Evolutionary conservation across 805 yeast species (phyloP).

Genomic region (Metschnikowia arizonensis): DNA sequence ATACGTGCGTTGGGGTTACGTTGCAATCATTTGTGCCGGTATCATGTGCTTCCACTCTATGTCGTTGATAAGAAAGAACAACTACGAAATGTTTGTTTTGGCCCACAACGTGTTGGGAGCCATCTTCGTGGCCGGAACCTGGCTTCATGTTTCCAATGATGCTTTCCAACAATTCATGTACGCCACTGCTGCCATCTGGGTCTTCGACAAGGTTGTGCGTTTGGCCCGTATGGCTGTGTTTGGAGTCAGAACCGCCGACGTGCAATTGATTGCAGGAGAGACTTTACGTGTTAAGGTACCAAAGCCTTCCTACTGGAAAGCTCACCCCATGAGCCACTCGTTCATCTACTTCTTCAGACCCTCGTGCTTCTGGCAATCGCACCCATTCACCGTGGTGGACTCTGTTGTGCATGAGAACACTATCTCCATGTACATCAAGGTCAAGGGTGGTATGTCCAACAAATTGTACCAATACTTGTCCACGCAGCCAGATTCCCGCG

Average conservation of each 20-base stretch:
- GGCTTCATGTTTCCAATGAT: slow-evolving; percentile 55
- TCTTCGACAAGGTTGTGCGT: slow-evolving; percentile 37
- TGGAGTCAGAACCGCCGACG: slow-evolving; percentile 38
- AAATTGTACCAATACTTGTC: slow-evolving; percentile 30
- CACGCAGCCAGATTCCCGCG: slow-evolving; percentile 28
- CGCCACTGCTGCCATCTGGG: slow-evolving; percentile 39
- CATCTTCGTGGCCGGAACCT: slow-evolving; percentile 50
- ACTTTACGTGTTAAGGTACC: slow-evolving; percentile 45
- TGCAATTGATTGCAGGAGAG: slow-evolving; percentile 40
- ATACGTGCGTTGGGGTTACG: slow-evolving; percentile 34
- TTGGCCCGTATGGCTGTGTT: slow-evolving; percentile 28
- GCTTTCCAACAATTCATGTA: slow-evolving; percentile 33
- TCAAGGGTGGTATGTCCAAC: slow-evolving; percentile 56
- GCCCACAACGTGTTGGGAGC: slow-evolving; percentile 41
- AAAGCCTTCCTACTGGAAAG: slow-evolving; percentile 47
- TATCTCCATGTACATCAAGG: slow-evolving; percentile 44
- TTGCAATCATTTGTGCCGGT: slow-evolving; percentile 32
- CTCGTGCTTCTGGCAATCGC: slow-evolving; percentile 61
- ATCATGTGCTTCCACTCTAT: slow-evolving; percentile 47
- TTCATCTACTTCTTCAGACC: slow-evolving; percentile 55
- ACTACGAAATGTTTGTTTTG: slow-evolving; percentile 54
- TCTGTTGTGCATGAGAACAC: slow-evolving; percentile 37
- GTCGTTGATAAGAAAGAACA: slow-evolving; percentile 45
- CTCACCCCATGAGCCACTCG: slow-evolving; percentile 53
- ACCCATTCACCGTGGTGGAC: slow-evolving; percentile 63